These are phyloP conservation scores for Carex sylvatica DNA, from an alignment of 202 grass and related monocot genomes.

Conservation along the genomic window DNA sequence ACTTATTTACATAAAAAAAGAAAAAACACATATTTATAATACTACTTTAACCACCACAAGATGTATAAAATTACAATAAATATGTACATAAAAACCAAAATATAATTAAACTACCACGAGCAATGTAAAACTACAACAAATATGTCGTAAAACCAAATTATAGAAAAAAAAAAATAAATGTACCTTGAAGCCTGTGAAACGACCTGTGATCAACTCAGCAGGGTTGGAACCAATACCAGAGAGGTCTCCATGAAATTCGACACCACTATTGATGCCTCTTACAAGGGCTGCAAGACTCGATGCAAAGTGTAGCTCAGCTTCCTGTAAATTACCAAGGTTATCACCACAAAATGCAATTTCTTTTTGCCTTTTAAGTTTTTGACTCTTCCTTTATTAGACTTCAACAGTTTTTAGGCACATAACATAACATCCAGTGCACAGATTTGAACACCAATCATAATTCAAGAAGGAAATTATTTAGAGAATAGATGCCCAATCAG, in stretches of 20 bases:
- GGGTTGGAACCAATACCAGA: constrained; percentile 38
- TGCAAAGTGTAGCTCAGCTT: constrained; percentile 73
- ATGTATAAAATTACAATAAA: background rate
- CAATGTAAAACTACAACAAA: constrained; percentile 13
- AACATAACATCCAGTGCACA: background rate
- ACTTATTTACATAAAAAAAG: background rate
- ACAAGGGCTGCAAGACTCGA: constrained; percentile 62
- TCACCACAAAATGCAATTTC: background rate
- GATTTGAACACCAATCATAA: background rate
- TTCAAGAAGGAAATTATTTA: background rate
- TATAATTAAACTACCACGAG: background rate
- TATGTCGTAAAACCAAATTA: background rate
- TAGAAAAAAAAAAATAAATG: constrained; percentile 25
- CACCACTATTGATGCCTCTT: constrained; percentile 55
- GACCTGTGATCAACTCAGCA: constrained; percentile 65
- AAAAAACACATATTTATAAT: background rate
- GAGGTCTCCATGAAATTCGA: constrained; percentile 78
- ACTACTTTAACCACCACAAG: background rate
- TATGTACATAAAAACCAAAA: constrained; percentile 1
- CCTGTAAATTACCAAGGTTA: constrained; percentile 48
- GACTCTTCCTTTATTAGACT: background rate
- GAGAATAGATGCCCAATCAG: background rate
- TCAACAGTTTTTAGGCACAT: background rate
- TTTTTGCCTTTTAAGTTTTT: background rate
- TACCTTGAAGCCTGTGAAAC: constrained; percentile 83